Conservation (phyloP, 305 asterid genomes). For the Solanum aculeatissimum region DNA sequence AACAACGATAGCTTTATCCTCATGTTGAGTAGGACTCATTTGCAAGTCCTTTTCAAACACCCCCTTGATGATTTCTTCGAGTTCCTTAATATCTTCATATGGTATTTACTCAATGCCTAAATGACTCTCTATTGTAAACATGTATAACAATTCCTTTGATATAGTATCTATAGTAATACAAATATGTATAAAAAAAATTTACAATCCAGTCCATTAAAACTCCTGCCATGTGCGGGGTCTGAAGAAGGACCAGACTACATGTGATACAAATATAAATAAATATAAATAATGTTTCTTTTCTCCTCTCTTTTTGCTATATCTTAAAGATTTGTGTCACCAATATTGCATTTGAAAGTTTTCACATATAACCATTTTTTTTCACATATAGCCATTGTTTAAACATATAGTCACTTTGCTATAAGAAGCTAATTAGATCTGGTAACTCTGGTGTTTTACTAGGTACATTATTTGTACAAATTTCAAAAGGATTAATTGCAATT, state of each 20-base stretch:
- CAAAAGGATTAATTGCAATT: constrained; percentile 12
- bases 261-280: background rate
- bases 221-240: background rate
- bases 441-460: background rate
- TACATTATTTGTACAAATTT: background rate
- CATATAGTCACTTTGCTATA: background rate
- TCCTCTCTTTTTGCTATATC: background rate
- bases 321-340: background rate
- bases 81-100: constrained; percentile 45
- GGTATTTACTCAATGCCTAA: constrained; percentile 38
- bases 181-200: background rate
- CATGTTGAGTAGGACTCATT: background rate
- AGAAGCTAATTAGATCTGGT: background rate
- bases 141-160: background rate
- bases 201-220: background rate
- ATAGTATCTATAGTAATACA: background rate
- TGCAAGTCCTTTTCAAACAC: background rate
- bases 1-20: constrained; percentile 7
- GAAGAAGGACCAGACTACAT: background rate
- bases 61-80: constrained; percentile 39
- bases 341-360: too few relatives aligned
- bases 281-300: background rate
- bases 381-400: background rate
- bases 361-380: too few relatives aligned
- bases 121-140: background rate